Conservation (phyloP, 495 filamentous ascomycete species). For the Polyplosphaeria fusca region DNA sequence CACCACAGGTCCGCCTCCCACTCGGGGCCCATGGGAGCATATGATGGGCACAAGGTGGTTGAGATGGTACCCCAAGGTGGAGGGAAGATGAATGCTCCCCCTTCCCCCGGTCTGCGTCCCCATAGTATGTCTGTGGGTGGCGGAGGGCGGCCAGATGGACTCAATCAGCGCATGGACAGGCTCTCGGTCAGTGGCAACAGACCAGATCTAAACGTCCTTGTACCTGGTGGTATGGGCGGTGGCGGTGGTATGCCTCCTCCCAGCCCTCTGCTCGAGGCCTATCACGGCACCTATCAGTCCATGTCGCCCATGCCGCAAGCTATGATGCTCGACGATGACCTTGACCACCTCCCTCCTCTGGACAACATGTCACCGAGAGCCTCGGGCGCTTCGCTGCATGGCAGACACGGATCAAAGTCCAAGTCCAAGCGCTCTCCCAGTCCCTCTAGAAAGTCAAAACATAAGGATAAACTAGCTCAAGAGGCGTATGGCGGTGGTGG, state of each 20-base stretch:
- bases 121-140: conserved; percentile 27
- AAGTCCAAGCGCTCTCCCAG: conserved; percentile 20
- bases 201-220: conserved; percentile 34
- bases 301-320: conserved; percentile 94
- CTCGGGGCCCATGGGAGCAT: conserved; percentile 11
- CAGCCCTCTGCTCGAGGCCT: conserved; percentile 86
- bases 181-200: conserved; percentile 41
- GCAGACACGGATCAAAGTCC: conserved; percentile 19
- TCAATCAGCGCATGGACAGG: conserved; percentile 35
- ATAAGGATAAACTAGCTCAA: conserved; percentile 27
- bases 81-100: conserved; percentile 15
- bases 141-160: conserved; percentile 22
- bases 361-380: conserved; percentile 25
- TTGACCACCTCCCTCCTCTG: conserved; percentile 38
- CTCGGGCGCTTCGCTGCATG: conserved; percentile 24
- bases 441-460: conserved; percentile 15
- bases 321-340: conserved; percentile 44
- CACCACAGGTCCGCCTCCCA: conserved; percentile 15
- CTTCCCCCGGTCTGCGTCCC: conserved; percentile 26
- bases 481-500: conserved; percentile 14
- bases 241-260: conserved; percentile 55
- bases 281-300: conserved; percentile 90
- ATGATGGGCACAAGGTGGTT: conserved; percentile 26
- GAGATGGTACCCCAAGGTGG: conserved; percentile 30
- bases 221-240: conserved; percentile 34